Evolutionary conservation across 1,284 basidiomycete genomes (phyloP).

Genomic region (Naganishia sp.): DNA sequence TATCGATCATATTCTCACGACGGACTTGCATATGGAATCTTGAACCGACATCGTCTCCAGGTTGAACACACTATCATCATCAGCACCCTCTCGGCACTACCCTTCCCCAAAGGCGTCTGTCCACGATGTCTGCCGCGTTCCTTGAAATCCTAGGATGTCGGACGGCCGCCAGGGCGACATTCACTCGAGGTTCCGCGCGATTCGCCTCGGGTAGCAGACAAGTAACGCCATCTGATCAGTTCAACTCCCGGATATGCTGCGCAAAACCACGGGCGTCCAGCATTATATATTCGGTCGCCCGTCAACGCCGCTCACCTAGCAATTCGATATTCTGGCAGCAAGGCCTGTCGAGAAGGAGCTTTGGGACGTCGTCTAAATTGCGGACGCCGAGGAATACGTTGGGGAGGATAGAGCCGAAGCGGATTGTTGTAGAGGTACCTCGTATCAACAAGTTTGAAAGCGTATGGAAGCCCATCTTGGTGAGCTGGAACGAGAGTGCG

Average conservation of each 20-base stretch:
- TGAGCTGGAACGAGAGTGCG: conserved; percentile 37
- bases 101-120: too few relatives aligned
- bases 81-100: too few relatives aligned
- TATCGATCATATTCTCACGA: not conserved
- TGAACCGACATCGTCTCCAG: not conserved
- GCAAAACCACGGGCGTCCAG: too few relatives aligned
- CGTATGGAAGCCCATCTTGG: conserved; percentile 48
- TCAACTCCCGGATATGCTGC: not conserved
- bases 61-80: not conserved
- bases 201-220: conserved; percentile 1
- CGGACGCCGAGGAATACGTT: conserved; percentile 29
- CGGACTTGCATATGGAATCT: not conserved
- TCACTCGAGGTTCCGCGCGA: conserved; percentile 1
- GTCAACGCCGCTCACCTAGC: not conserved
- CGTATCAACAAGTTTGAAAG: conserved; percentile 24
- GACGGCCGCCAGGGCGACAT: not conserved
- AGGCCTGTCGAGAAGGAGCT: not conserved
- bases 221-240: not conserved
- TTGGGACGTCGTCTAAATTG: not conserved
- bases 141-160: conserved; percentile 6
- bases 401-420: conserved; percentile 45
- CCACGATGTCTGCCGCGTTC: conserved; percentile 12
- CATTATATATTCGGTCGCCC: not conserved
- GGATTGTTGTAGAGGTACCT: conserved; percentile 41
- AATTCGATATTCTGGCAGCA: not conserved